phyloP scores from a whole-genome alignment of 176 grass and related monocot genomes.

The Ampelocalamus luodianensis region DNA sequence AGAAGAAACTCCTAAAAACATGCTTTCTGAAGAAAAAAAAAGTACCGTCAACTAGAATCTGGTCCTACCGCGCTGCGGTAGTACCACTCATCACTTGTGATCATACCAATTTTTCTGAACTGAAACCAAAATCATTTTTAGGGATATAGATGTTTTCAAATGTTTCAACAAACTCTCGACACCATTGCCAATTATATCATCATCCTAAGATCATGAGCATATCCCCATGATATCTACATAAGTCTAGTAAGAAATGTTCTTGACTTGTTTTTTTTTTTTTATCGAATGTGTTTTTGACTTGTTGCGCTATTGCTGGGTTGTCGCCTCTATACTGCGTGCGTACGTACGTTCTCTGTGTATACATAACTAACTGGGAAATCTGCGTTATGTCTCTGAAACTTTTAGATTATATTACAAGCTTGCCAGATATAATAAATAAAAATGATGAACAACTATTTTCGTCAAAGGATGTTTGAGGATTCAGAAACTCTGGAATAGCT shows the following conservation, averaged over 20 bases:
- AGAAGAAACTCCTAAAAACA: no score
- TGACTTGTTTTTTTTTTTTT: background rate
- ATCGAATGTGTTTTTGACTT: background rate
- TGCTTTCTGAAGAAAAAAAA: no score
- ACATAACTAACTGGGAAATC: background rate
- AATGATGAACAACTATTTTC: background rate
- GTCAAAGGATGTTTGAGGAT: background rate
- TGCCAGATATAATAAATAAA: background rate
- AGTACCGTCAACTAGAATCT: no score
- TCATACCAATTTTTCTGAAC: no score
- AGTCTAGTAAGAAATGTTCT: conserved; percentile 1
- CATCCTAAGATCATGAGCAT: no score
- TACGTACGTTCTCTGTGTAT: background rate
- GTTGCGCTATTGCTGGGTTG: background rate
- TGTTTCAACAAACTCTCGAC: no score
- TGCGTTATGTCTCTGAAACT: background rate
- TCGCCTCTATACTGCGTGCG: background rate
- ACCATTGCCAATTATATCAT: no score
- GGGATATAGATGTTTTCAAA: no score
- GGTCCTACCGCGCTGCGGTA: no score
- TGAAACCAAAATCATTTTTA: no score
- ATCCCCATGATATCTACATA: no score
- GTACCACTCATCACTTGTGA: no score
- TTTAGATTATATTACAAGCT: background rate
- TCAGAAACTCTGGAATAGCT: background rate